Percentiles rank a stretch among this genome's conserved stretches.
phyloP scores from a whole-genome alignment of 306 rosid species.

The Malus sieversii region DNA sequence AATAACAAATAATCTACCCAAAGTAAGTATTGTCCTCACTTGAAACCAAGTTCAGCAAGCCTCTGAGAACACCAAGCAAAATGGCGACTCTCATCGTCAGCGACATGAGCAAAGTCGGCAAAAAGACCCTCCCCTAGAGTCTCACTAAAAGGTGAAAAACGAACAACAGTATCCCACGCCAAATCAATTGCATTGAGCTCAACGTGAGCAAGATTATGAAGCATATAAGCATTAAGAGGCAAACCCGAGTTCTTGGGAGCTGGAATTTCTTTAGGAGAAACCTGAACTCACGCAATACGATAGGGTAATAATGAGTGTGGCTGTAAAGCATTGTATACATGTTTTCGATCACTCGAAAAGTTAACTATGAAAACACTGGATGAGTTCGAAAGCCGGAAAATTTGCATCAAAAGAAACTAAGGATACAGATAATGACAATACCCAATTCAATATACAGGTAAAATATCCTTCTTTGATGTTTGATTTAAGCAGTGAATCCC shows the following conservation, averaged over 20 bases:
- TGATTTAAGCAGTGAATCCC: not conserved
- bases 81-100: constrained; percentile 95
- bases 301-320: not conserved
- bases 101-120: constrained; percentile 91
- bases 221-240: constrained; percentile 92
- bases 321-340: not conserved
- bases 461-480: not conserved
- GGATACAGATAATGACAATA: not conserved
- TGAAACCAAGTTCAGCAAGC: constrained; percentile 91
- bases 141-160: constrained; percentile 67
- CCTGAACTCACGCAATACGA: constrained; percentile 36
- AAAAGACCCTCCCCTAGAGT: constrained; percentile 80
- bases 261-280: constrained; percentile 79
- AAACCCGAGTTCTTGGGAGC: constrained; percentile 73
- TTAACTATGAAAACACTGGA: not conserved
- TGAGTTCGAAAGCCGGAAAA: not conserved
- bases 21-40: constrained; percentile 41
- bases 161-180: constrained; percentile 96
- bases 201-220: constrained; percentile 91
- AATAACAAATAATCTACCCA: not conserved
- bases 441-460: not conserved
- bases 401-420: not conserved
- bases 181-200: constrained; percentile 94
- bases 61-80: constrained; percentile 93
- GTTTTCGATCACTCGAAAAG: not conserved